Evolutionary conservation across 495 filamentous ascomycete genomes (phyloP).

Genomic region (Aspergillus leporis): DNA sequence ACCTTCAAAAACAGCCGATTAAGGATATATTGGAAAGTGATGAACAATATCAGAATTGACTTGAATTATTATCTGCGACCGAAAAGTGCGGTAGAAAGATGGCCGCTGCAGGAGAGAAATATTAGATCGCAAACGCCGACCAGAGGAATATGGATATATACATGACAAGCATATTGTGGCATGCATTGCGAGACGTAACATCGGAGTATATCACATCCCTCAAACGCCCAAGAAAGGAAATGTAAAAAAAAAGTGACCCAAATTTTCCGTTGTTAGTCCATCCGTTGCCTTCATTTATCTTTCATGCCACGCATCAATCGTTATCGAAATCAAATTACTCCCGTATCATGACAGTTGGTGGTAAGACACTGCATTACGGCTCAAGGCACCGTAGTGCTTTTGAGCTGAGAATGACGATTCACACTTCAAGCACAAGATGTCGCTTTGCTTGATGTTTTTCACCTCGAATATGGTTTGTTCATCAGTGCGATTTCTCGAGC

Average conservation of each 20-base stretch:
- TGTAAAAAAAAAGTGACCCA: slow-evolving; percentile 5
- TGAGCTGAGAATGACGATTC: background rate
- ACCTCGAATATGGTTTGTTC: slow-evolving; percentile 80
- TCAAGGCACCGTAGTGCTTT: background rate
- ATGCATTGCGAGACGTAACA: slow-evolving; percentile 11
- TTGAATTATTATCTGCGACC: background rate
- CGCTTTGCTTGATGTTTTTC: slow-evolving; percentile 2
- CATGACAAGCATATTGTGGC: slow-evolving; percentile 9
- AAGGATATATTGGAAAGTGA: background rate
- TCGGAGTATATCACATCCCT: slow-evolving; percentile 15
- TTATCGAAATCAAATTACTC: slow-evolving; percentile 4
- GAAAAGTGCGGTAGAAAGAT: background rate
- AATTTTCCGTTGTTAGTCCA: slow-evolving; percentile 9
- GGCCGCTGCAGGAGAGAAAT: background rate
- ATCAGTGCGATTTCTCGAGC: slow-evolving; percentile 88
- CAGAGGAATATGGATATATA: slow-evolving; percentile 3
- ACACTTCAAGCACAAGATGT: background rate
- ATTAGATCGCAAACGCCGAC: slow-evolving; percentile 2
- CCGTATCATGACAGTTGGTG: slow-evolving; percentile 5
- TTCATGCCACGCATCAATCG: slow-evolving; percentile 8
- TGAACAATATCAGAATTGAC: background rate
- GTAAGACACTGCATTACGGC: slow-evolving; percentile 1
- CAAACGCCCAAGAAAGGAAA: slow-evolving; percentile 18
- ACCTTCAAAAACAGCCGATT: background rate
- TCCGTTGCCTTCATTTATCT: slow-evolving; percentile 13